phyloP scores from a whole-genome alignment of 345 rosid species.

The Linum lewisii region DNA sequence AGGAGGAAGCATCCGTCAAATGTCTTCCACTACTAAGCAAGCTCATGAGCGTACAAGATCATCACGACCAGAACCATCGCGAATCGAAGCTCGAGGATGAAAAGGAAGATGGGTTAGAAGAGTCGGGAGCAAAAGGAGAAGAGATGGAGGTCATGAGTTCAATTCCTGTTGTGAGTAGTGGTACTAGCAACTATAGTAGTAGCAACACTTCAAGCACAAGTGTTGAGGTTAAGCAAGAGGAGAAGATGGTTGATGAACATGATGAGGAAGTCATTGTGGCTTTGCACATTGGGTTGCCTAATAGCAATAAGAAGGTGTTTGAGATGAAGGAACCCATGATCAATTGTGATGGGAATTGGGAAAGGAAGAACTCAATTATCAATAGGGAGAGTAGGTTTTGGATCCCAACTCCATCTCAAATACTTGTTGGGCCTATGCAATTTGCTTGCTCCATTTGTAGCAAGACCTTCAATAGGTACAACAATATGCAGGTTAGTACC shows the following conservation, averaged over 20 bases:
- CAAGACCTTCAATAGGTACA: constrained; percentile 85
- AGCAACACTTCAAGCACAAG: neutral
- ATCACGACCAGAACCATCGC: neutral
- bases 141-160: constrained; percentile 11
- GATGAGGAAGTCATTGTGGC: constrained; percentile 38
- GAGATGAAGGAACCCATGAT: neutral
- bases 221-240: constrained; percentile 25
- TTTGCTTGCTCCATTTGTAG: constrained; percentile 63
- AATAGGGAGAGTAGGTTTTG: constrained; percentile 52
- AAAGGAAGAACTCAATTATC: constrained; percentile 15
- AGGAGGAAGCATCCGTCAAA: constrained; percentile 18
- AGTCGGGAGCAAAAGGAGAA: constrained; percentile 21
- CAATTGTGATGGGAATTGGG: neutral
- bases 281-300: constrained; percentile 66
- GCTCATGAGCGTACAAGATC: constrained; percentile 7
- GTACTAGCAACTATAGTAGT: neutral
- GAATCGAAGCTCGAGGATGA: constrained; percentile 13
- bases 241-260: neutral
- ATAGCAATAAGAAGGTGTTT: neutral
- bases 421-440: constrained; percentile 78
- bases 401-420: constrained; percentile 80
- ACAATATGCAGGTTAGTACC: constrained; percentile 73
- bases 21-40: constrained; percentile 58
- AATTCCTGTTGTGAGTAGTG: neutral
- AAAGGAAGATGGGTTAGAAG: too few relatives aligned